These are phyloP conservation scores for Neocatenulostroma microsporum DNA, from an alignment of 2,329 filamentous ascomycete genomes.

Conservation along the genomic window DNA sequence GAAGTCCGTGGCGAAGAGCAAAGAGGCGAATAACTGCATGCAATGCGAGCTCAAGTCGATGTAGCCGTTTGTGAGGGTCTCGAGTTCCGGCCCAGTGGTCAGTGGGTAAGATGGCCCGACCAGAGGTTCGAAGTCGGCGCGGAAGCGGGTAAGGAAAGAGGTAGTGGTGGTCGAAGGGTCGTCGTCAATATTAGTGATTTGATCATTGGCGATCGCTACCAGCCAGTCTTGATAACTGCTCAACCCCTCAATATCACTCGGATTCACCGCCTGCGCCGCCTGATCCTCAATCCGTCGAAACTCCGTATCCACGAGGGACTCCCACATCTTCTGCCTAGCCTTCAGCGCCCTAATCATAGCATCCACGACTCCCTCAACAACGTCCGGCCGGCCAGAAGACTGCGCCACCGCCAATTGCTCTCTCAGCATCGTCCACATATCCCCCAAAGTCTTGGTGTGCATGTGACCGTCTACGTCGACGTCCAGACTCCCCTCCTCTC, in stretches of 20 bases:
- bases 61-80: constrained; percentile 76
- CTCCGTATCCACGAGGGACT: constrained; percentile 81
- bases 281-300: constrained; percentile 60
- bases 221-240: constrained; percentile 81
- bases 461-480: constrained; percentile 84
- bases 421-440: constrained; percentile 95
- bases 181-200: constrained; percentile 96
- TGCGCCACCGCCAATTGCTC: constrained; percentile 84
- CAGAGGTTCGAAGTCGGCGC: constrained; percentile 69
- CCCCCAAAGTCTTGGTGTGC: constrained; percentile 81
- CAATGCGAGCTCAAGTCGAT: constrained; percentile 93
- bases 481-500: constrained; percentile 73
- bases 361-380: constrained; percentile 90
- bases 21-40: constrained; percentile 73
- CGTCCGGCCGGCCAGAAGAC: constrained; percentile 77
- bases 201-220: constrained; percentile 92
- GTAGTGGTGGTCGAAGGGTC: constrained; percentile 55
- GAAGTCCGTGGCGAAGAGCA: constrained; percentile 91
- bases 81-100: constrained; percentile 63
- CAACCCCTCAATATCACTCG: constrained; percentile 62
- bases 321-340: constrained; percentile 74
- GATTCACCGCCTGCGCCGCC: constrained; percentile 46
- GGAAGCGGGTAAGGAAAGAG: constrained; percentile 81
- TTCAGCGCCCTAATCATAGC: constrained; percentile 88
- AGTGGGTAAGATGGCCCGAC: constrained; percentile 73